Percentiles rank a stretch among this genome's conserved stretches.
Evolutionary conservation across 2,329 filamentous ascomycete genomes (phyloP).

Genomic region (Metarhizium album): DNA sequence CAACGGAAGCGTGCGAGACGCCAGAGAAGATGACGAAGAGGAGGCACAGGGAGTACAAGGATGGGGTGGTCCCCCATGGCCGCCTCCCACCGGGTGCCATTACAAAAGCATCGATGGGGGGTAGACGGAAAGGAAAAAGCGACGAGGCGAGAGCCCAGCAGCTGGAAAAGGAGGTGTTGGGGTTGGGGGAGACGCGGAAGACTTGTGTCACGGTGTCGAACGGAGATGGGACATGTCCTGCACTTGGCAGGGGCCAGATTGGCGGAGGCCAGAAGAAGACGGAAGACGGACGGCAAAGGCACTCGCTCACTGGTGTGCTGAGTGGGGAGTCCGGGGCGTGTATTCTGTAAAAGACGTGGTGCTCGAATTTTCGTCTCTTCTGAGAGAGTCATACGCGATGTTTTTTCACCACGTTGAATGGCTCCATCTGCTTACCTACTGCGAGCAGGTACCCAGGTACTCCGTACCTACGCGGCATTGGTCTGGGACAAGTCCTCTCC

Average conservation of each 20-base stretch:
- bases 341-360: not conserved
- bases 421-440: no score
- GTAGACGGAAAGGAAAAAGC: not conserved
- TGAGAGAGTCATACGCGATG: no score
- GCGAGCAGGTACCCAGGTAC: no score
- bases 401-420: no score
- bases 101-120: constrained; percentile 18
- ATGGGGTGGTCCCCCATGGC: constrained; percentile 20
- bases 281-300: no score
- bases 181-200: not conserved
- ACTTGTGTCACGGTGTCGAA: not conserved
- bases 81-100: constrained; percentile 24
- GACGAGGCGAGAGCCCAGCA: not conserved
- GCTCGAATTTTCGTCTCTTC: not conserved
- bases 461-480: no score
- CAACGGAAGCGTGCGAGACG: constrained; percentile 58
- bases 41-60: constrained; percentile 24
- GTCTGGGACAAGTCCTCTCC: no score
- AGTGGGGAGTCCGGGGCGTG: no score
- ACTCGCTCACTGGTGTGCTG: no score
- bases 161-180: not conserved
- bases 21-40: constrained; percentile 28
- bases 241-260: no score
- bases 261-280: not conserved
- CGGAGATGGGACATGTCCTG: no score